Percentiles rank a stretch among this genome's conserved stretches.
Evolutionary conservation across 192 early-diverging fungal genomes (phyloP).

Genomic region (Umbelopsis ramanniana): DNA sequence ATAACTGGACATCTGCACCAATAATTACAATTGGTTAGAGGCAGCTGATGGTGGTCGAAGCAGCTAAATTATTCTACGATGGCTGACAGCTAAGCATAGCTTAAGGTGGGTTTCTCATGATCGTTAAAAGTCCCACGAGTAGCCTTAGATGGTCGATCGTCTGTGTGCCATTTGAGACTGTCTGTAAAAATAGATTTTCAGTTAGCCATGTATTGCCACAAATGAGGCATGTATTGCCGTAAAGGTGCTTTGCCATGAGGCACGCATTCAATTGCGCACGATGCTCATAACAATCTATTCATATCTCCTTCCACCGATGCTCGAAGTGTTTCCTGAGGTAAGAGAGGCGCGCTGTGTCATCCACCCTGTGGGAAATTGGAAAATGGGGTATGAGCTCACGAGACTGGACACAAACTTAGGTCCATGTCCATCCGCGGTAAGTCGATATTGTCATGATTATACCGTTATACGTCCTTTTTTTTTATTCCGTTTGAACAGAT

Average conservation of each 20-base stretch:
- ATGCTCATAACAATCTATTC: not conserved
- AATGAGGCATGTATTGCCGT: not conserved
- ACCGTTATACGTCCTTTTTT: no score
- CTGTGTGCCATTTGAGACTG: not conserved
- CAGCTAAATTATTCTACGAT: not conserved
- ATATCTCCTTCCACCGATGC: not conserved
- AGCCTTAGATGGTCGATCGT: not conserved
- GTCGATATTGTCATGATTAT: no score
- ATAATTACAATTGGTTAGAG: not conserved
- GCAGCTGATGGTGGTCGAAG: not conserved
- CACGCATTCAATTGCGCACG: not conserved
- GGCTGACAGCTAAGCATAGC: no score
- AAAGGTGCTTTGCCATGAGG: not conserved
- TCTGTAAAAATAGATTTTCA: not conserved
- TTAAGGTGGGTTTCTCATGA: no score
- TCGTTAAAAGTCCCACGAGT: not conserved
- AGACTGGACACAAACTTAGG: not conserved
- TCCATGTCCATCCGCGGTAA: no score
- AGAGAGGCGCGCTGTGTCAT: not conserved
- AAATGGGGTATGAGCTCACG: not conserved
- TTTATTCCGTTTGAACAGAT: no score
- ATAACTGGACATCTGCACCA: not conserved
- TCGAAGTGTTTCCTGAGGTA: not conserved
- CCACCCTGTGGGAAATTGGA: not conserved
- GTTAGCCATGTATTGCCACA: not conserved